These are phyloP conservation scores for Kokia cookei DNA, from an alignment of 441 rosid species.

Conservation along the genomic window DNA sequence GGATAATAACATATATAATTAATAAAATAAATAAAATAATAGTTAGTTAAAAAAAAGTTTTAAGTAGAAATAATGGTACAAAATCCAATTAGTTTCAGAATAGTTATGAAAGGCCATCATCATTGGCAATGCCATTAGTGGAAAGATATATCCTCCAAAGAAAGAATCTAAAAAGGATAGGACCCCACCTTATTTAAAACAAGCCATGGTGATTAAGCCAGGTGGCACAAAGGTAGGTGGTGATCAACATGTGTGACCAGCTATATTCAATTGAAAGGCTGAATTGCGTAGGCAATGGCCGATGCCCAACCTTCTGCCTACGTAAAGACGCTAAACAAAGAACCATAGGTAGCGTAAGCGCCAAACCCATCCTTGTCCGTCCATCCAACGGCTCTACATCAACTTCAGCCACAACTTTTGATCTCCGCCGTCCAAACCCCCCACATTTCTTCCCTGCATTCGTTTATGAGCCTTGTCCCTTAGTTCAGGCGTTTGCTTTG, in stretches of 20 bases:
- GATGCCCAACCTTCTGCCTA: slow-evolving; percentile 29
- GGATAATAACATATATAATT: too few species aligned
- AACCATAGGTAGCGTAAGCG: slow-evolving; percentile 42
- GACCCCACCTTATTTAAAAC: too few species aligned
- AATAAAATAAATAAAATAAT: too few species aligned
- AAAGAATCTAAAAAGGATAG: too few species aligned
- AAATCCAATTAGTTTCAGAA: too few species aligned
- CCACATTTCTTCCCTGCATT: slow-evolving; percentile 6
- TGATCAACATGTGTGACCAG: slow-evolving; percentile 23
- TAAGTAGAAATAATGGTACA: too few species aligned
- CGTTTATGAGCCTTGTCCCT: slow-evolving; percentile 24
- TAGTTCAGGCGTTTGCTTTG: slow-evolving; percentile 30
- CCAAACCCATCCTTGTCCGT: slow-evolving; percentile 28
- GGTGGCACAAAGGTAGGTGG: slow-evolving; percentile 9
- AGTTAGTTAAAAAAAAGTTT: too few species aligned
- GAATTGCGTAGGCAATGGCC: slow-evolving; percentile 24
- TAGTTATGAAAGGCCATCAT: too few species aligned
- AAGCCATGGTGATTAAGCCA: slow-evolving; percentile 13
- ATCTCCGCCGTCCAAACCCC: slow-evolving; percentile 20
- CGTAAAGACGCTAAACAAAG: slow-evolving; percentile 37
- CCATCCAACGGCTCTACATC: slow-evolving; percentile 19
- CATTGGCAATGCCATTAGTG: too few species aligned
- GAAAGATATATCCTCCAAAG: too few species aligned
- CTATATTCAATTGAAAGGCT: neutral
- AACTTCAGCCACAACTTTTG: slow-evolving; percentile 27